phyloP scores from a whole-genome alignment of 2,329 filamentous ascomycete genomes.

The Paecilomyces dactylethromorphus region DNA sequence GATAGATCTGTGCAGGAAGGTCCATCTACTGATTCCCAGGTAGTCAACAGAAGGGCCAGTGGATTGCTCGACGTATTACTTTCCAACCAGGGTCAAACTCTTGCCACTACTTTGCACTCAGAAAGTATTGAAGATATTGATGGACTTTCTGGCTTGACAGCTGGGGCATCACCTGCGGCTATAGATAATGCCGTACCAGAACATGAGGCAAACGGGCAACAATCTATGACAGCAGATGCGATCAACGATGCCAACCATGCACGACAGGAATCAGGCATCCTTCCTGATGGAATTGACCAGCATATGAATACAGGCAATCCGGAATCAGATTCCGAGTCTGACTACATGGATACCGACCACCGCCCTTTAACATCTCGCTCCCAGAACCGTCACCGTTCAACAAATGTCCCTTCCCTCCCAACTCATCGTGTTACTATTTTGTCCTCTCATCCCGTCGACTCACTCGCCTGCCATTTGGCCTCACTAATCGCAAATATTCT shows the following conservation, averaged over 20 bases:
- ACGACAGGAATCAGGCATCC: slow-evolving; percentile 9
- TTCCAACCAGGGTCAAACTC: slow-evolving; percentile 19
- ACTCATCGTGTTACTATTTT: slow-evolving; percentile 37
- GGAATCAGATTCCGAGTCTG: slow-evolving; percentile 8
- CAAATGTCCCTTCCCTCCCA: slow-evolving; percentile 6
- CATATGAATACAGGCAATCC: slow-evolving; percentile 14
- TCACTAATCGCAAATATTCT: slow-evolving; percentile 29
- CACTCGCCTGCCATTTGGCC: slow-evolving; percentile 35
- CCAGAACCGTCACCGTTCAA: slow-evolving; percentile 9
- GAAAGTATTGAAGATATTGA: slow-evolving; percentile 15
- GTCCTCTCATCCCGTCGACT: slow-evolving; percentile 35
- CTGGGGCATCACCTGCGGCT: slow-evolving; percentile 10
- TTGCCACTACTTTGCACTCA: slow-evolving; percentile 10
- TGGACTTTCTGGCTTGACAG: slow-evolving; percentile 14
- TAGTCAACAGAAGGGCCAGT: slow-evolving; percentile 17
- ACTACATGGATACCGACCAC: neutral
- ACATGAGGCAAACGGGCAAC: slow-evolving; percentile 4
- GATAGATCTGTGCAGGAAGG: slow-evolving; percentile 9
- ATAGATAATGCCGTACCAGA: slow-evolving; percentile 6
- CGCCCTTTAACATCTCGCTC: slow-evolving; percentile 13
- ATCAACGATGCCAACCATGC: slow-evolving; percentile 1
- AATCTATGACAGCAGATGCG: slow-evolving; percentile 4
- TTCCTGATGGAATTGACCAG: slow-evolving; percentile 26
- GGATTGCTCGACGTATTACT: slow-evolving; percentile 31
- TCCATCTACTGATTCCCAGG: slow-evolving; percentile 15